phyloP scores from a whole-genome alignment of 2,329 filamentous ascomycete species.

The Escovopsis sp. region DNA sequence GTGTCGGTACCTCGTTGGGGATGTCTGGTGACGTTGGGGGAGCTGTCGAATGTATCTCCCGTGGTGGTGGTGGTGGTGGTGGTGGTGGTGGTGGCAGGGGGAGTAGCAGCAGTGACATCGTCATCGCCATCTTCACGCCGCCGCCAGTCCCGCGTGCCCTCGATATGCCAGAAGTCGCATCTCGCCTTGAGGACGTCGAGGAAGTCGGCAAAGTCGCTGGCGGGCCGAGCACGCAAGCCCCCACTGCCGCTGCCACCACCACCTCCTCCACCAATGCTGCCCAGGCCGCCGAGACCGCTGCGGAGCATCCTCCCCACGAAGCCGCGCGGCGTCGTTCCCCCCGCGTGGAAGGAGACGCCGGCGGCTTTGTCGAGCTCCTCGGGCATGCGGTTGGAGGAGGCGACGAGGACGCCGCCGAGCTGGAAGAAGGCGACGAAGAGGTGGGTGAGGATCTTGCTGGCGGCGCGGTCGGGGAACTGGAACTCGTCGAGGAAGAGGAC shows the following conservation, averaged over 20 bases:
- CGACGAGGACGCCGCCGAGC: conserved; percentile 63
- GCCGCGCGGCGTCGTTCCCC: conserved; percentile 32
- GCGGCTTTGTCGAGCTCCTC: conserved; percentile 65
- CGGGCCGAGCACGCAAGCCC: too few species aligned
- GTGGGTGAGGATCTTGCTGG: conserved; percentile 65
- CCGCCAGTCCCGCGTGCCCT: conserved; percentile 57
- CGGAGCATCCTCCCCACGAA: conserved; percentile 29
- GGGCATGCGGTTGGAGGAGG: conserved; percentile 71
- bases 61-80: background rate
- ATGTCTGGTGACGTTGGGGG: too few species aligned
- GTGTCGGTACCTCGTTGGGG: too few species aligned
- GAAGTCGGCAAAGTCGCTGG: conserved; percentile 62
- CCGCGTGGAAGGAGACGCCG: conserved; percentile 43
- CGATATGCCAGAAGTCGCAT: conserved; percentile 77
- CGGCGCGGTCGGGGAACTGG: conserved; percentile 62
- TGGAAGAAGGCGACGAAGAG: conserved; percentile 71
- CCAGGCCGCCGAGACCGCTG: conserved; percentile 35
- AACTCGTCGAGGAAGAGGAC: conserved; percentile 75
- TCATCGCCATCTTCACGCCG: conserved; percentile 36
- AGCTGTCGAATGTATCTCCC: background rate
- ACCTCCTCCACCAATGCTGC: too few species aligned
- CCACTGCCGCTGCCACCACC: too few species aligned
- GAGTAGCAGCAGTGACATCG: too few species aligned
- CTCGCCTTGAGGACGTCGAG: conserved; percentile 60
- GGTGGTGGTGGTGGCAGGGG: conserved; percentile 3